Conservation (phyloP, 1,139 yeast genomes). For the Hansenula sp. region DNA sequence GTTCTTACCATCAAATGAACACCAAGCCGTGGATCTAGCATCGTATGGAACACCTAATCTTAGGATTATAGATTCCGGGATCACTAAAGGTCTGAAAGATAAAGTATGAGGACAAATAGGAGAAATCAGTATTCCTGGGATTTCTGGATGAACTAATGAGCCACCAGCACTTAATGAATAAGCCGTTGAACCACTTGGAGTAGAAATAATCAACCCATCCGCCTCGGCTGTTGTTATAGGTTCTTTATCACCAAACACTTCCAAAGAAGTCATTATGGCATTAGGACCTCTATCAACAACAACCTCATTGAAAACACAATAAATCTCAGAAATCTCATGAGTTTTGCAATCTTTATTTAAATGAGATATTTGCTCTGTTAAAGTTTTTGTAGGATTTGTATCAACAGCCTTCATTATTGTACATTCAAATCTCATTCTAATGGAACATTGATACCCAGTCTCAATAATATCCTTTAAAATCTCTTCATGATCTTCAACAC, state of each 20-base stretch:
- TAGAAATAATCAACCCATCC: slow-evolving; percentile 79
- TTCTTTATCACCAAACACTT: slow-evolving; percentile 72
- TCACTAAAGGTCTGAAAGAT: slow-evolving; percentile 75
- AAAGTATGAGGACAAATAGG: slow-evolving; percentile 87
- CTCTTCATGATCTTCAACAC: slow-evolving; percentile 49
- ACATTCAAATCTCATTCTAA: slow-evolving; percentile 77
- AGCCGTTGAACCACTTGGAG: slow-evolving; percentile 93
- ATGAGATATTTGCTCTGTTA: slow-evolving; percentile 13
- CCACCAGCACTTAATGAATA: slow-evolving; percentile 88
- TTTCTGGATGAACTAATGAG: slow-evolving; percentile 80
- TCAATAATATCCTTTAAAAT: slow-evolving; percentile 53
- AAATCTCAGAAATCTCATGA: slow-evolving; percentile 32
- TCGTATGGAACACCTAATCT: slow-evolving; percentile 65
- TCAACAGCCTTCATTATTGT: slow-evolving; percentile 48
- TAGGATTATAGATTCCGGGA: slow-evolving; percentile 68
- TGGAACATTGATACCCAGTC: slow-evolving; percentile 62
- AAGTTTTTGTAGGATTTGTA: slow-evolving; percentile 11
- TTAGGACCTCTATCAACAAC: slow-evolving; percentile 84
- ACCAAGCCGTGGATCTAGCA: slow-evolving; percentile 74
- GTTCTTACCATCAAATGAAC: slow-evolving; percentile 76
- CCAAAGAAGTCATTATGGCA: slow-evolving; percentile 74
- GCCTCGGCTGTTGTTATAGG: slow-evolving; percentile 82
- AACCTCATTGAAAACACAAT: slow-evolving; percentile 78
- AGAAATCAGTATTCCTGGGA: slow-evolving; percentile 74
- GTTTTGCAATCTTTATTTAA: slow-evolving; percentile 17